Base-by-base conservation (phyloP, 257 asterid species). In the Thymus mandschuricus region DNA sequence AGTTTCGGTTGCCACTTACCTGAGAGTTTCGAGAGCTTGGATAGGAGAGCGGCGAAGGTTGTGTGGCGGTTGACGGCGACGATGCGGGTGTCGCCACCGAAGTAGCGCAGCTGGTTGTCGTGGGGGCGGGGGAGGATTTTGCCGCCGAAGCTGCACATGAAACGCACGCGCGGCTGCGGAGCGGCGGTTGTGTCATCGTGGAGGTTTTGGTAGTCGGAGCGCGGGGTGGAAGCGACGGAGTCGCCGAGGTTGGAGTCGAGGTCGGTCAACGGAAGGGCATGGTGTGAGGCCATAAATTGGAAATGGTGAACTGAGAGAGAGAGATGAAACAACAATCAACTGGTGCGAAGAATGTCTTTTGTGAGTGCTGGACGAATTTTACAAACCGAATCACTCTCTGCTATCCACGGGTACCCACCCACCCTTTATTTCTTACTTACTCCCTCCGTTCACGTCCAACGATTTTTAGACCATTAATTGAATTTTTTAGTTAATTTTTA, bases 131-230 rank as follows among this genome's bases (percentile, higher is more conserved):
- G 98, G 30, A 83, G 83, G 70, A 92, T 90, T 65, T 83, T 90
- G 38, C 98, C 98, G 29, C 96, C 96, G 69, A 88, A 92, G 70
- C 98, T 89, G 81, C 98, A 92, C 98, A 93, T 88, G 88, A 93
- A 83, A 21, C 98, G 97, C 71, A 88, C 79, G 29, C 89, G 85
- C 68, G 81, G 84, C 15, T 67, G 86, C 34, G 43, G 83, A 11
- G 70, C 48, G 51, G 67, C 3, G 30, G 68, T 12, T 55, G 58
- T 64, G 73, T 84, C 88, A 28, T 87, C 87, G 71, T 64, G 70
- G 76, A 68, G 73, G 78, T 71, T 80, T 49, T 79, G 92, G 80
- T 76, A 74, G 66, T 86, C 79, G 70, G 92, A 90, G 75, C 92
- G 90, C 2, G 98, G 97, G 10, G 98, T 92, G 8, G 97, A 92